phyloP scores from a whole-genome alignment of 345 rosid genomes.

The Nephelium lappaceum region DNA sequence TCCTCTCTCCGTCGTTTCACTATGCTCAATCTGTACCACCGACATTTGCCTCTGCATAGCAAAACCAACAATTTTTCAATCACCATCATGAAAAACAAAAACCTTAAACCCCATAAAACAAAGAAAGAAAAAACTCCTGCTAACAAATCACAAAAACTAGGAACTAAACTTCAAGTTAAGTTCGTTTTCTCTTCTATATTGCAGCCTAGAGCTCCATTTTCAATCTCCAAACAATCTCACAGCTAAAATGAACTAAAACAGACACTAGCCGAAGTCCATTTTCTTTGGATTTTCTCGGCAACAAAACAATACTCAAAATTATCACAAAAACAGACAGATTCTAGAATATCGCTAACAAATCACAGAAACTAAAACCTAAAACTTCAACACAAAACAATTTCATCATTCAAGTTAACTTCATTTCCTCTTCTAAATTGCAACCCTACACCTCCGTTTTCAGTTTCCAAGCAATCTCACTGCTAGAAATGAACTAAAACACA shows the following conservation, averaged over 20 bases:
- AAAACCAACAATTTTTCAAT: conserved; percentile 11
- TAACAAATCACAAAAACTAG: background rate
- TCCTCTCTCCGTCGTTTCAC: conserved; percentile 92
- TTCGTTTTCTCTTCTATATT: background rate
- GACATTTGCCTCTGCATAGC: conserved; percentile 92
- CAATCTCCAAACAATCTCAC: background rate
- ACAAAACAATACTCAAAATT: conserved; percentile 9
- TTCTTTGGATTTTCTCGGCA: conserved; percentile 4
- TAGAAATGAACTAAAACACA: too few relatives aligned
- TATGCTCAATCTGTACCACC: conserved; percentile 80
- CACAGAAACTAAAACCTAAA: too few relatives aligned
- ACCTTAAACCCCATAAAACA: background rate
- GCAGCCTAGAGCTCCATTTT: background rate
- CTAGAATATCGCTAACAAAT: too few relatives aligned
- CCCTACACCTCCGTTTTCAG: too few relatives aligned
- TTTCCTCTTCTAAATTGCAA: too few relatives aligned
- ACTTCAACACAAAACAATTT: too few relatives aligned
- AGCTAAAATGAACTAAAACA: background rate
- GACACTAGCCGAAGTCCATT: background rate
- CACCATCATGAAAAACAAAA: background rate
- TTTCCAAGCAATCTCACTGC: too few relatives aligned
- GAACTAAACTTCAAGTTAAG: background rate
- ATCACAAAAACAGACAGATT: background rate
- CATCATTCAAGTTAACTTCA: too few relatives aligned
- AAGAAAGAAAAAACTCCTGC: background rate